Percentiles rank a stretch among this genome's conserved stretches.
Evolutionary conservation across 2,329 filamentous ascomycete species (phyloP).

Genomic region (Falciphora oryzae): DNA sequence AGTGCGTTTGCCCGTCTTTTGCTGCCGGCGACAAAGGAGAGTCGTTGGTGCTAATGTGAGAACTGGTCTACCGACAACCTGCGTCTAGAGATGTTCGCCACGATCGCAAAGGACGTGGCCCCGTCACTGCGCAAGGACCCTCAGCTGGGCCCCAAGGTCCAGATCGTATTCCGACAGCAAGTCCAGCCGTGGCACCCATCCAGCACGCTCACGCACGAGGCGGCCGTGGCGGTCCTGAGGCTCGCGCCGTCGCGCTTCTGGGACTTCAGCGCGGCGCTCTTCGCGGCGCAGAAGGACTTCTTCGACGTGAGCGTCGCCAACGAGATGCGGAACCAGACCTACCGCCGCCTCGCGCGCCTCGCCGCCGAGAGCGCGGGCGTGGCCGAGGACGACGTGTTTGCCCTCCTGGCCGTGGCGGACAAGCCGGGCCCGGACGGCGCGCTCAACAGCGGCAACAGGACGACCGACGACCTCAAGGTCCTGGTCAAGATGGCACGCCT

Average conservation of each 20-base stretch:
- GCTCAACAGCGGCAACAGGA: conserved; percentile 72
- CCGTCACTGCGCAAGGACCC: conserved; percentile 60
- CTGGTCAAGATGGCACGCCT: conserved; percentile 75
- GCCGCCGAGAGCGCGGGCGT: conserved; percentile 61
- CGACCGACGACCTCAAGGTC: conserved; percentile 81
- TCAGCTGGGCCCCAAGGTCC: conserved; percentile 47
- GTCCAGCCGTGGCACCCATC: conserved; percentile 95
- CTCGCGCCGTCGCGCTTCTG: conserved; percentile 70
- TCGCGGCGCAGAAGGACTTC: conserved; percentile 63
- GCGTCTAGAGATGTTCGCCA: conserved; percentile 59
- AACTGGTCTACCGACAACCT: not conserved
- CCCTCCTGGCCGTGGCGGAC: conserved; percentile 62
- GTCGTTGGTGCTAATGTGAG: not conserved
- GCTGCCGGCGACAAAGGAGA: conserved; percentile 17
- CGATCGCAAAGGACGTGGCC: conserved; percentile 60
- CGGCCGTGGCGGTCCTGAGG: conserved; percentile 71
- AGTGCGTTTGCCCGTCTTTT: conserved; percentile 24
- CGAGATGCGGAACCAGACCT: conserved; percentile 80
- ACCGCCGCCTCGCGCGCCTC: conserved; percentile 71
- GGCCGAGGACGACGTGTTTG: conserved; percentile 63
- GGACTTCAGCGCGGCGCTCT: conserved; percentile 65
- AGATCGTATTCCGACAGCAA: conserved; percentile 83
- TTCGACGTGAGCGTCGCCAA: conserved; percentile 82
- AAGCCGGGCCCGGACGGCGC: conserved; percentile 60
- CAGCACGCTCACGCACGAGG: conserved; percentile 75